Percentiles rank a stretch among this genome's conserved stretches.
These are phyloP conservation scores for Phytopythium delawarense DNA, from an alignment of 352 stramenopile species.

Conservation along the genomic window DNA sequence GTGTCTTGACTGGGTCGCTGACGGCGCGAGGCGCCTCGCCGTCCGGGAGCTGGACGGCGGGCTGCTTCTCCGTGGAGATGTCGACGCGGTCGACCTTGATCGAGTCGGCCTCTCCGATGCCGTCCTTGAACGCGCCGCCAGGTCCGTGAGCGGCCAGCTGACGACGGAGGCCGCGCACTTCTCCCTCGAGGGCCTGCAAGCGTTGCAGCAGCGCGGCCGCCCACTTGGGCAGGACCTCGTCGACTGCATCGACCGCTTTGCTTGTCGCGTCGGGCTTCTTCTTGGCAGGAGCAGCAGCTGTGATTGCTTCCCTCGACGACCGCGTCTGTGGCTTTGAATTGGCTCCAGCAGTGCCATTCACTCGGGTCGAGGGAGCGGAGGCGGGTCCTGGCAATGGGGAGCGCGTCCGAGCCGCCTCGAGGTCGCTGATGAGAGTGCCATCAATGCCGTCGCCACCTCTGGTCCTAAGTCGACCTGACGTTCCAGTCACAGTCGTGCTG, in stretches of 20 bases:
- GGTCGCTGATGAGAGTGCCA: not conserved
- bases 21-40: no score
- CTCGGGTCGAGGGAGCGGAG: no score
- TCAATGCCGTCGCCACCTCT: not conserved
- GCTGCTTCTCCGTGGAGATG: not conserved
- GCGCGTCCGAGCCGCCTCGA: not conserved
- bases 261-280: not conserved
- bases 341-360: no score
- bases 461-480: not conserved
- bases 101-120: no score
- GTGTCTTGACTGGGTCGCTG: conserved; percentile 10
- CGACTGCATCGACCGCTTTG: not conserved
- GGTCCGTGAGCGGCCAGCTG: not conserved
- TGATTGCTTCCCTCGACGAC: not conserved
- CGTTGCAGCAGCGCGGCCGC: not conserved
- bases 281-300: not conserved
- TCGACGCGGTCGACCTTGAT: not conserved
- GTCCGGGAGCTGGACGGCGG: not conserved
- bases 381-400: not conserved
- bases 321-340: not conserved
- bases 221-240: not conserved
- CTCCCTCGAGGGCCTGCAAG: not conserved
- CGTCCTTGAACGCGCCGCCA: not conserved
- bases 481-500: not conserved
- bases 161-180: not conserved